Conservation (phyloP, 1,284 basidiomycete genomes). For the Pyrrhoderma noxium region DNA sequence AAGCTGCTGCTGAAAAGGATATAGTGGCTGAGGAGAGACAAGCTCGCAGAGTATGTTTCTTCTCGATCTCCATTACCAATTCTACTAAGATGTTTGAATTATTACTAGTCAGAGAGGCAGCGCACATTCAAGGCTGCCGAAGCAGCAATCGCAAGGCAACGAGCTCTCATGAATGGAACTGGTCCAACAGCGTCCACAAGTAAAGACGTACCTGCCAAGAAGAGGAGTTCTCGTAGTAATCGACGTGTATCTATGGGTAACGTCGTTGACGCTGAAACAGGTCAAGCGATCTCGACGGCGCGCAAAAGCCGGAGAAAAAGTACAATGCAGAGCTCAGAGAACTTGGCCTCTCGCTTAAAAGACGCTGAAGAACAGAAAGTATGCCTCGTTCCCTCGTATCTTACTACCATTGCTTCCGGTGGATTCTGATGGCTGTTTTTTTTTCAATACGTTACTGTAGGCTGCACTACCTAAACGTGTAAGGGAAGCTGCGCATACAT, state of each 20-base stretch:
- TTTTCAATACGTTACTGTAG: conserved; percentile 10
- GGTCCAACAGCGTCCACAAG: conserved; percentile 34
- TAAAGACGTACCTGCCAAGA: conserved; percentile 31
- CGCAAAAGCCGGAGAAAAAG: conserved; percentile 58
- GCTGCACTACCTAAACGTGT: conserved; percentile 47
- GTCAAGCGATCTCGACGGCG: conserved; percentile 35
- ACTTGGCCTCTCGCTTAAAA: conserved; percentile 47
- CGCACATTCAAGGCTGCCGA: conserved; percentile 55
- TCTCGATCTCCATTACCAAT: background rate
- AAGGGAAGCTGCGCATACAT: conserved; percentile 41
- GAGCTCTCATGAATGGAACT: conserved; percentile 18
- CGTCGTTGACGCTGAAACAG: conserved; percentile 50
- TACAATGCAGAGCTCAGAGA: conserved; percentile 57
- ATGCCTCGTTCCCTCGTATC: conserved; percentile 14
- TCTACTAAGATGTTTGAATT: no score
- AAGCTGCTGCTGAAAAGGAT: conserved; percentile 47
- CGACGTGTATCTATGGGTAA: conserved; percentile 49
- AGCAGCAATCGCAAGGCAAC: conserved; percentile 14
- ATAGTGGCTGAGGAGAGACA: conserved; percentile 54
- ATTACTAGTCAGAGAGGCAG: conserved; percentile 4
- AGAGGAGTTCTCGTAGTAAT: conserved; percentile 32
- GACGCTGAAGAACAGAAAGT: conserved; percentile 60
- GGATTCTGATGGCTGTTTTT: background rate
- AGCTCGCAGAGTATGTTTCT: conserved; percentile 42
- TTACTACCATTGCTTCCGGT: background rate